Base-by-base conservation (phyloP, 2,329 filamentous ascomycete species). In the Hyphodiscus sp. region DNA sequence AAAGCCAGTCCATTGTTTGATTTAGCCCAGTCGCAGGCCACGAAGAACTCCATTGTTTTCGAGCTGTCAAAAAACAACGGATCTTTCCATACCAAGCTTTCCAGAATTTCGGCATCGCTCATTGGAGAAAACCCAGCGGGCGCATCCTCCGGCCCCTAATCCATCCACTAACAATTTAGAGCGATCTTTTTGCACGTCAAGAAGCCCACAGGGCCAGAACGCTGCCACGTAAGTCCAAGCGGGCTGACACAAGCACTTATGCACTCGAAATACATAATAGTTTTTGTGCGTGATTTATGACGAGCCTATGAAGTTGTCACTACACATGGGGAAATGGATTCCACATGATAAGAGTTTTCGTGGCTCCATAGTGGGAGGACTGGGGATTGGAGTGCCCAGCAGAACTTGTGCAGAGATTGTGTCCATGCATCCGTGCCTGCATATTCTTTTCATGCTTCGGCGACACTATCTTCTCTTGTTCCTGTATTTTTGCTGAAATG, bases 241-340 rank as follows among this genome's bases (percentile, higher is more conserved):
- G 46, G 23, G 33, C 33, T 38, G 16, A 38, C 33, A 26, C 20
- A 18, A 47, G 45, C 9, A 16, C 42, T 38, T 38, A 38, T 38
- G 33, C 33, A n/a, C 11, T 15, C 33, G 4, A 38, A 38, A 19
- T 49, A 33, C 47, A 50, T 45, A 49, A 45, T 44, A 45, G 33
- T 33, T 44, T 49, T 54, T 46, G 47, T 50, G 47, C 43, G 52
- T 20, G 42, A 42, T 54, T 54, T 54, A 38, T 50, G 52, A 38
- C 41, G 20, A 49, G 47, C 47, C 43, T 50, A 54, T 50, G 11
- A 16, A 23, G 30, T 20, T 52, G 45, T 42, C 33, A 45, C 50
- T 47, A 54, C 47, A 38, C 5, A 38, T 38, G 33, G 33, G 33
- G 33, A n/a, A 13, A n/a, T 13, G 33, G 4, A 4, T 38, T 13